A percentile compares a stretch with the other conserved stretches of the same genome.
Conservation (phyloP, 805 yeast species). For the Tetrapisispora fleetii region DNA sequence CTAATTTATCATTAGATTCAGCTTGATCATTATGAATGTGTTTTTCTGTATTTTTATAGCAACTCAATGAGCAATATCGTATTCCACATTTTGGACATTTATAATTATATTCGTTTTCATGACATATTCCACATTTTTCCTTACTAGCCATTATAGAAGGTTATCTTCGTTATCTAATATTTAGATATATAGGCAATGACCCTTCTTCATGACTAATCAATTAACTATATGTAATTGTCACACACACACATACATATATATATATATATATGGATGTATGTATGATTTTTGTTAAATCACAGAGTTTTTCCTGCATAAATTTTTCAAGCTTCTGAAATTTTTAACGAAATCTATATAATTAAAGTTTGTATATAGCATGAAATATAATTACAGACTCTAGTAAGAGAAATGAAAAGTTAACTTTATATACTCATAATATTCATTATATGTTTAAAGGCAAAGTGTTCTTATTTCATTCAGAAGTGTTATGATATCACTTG, state of each 20-base stretch:
- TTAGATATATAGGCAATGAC: no score
- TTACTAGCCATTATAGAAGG: neutral
- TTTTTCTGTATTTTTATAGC: conserved; percentile 38
- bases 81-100: conserved; percentile 40
- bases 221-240: no score
- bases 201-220: no score
- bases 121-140: conserved; percentile 29
- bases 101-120: conserved; percentile 30
- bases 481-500: conserved; percentile 19
- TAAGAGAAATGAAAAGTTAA: neutral
- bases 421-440: conserved; percentile 1
- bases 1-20: conserved; percentile 1
- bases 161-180: no score
- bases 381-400: no score
- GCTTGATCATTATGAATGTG: conserved; percentile 18
- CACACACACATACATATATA: no score
- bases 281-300: no score
- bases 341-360: no score
- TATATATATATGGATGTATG: no score
- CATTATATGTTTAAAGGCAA: conserved; percentile 11
- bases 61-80: conserved; percentile 46
- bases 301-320: no score
- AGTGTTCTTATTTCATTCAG: conserved; percentile 24
- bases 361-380: no score
- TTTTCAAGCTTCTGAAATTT: no score